These are phyloP conservation scores for Alternaria infectoria DNA, from an alignment of 2,329 filamentous ascomycete genomes.

Conservation along the genomic window DNA sequence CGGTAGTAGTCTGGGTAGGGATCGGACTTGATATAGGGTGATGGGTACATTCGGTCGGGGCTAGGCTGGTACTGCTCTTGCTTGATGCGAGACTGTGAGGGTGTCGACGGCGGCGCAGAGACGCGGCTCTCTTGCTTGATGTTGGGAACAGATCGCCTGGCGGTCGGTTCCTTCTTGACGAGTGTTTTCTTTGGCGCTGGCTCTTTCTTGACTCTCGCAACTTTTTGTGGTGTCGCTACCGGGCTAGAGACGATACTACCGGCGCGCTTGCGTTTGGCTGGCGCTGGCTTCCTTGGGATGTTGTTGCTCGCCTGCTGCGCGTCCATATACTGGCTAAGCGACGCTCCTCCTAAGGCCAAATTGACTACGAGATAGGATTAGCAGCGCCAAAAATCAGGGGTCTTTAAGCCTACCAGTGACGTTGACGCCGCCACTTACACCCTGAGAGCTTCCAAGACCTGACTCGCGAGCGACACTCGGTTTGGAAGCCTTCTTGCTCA, in stretches of 20 bases:
- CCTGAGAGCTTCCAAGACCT: background rate
- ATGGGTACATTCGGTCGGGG: background rate
- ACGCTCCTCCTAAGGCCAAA: background rate
- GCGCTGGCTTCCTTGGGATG: background rate
- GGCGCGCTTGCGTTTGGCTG: slow-evolving; percentile 8
- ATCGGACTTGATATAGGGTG: slow-evolving; percentile 7
- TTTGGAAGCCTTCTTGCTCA: background rate
- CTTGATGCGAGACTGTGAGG: slow-evolving; percentile 13
- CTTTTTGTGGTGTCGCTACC: slow-evolving; percentile 6
- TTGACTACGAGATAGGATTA: slow-evolving; percentile 6
- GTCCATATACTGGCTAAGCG: background rate
- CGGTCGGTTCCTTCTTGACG: background rate
- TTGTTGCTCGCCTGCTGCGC: background rate
- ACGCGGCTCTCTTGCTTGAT: background rate
- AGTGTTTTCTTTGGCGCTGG: background rate
- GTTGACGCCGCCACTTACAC: slow-evolving; percentile 7
- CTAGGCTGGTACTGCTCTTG: background rate
- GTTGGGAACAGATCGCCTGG: background rate
- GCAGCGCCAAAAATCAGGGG: background rate
- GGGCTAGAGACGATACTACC: background rate
- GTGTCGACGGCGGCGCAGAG: slow-evolving; percentile 3
- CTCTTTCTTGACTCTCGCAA: slow-evolving; percentile 6
- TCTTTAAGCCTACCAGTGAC: slow-evolving; percentile 13
- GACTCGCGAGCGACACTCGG: background rate
- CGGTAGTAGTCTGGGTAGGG: background rate